A percentile compares a stretch with the other conserved stretches of the same genome.
phyloP scores from a whole-genome alignment of 306 rosid species.

The Vicia sativa region DNA sequence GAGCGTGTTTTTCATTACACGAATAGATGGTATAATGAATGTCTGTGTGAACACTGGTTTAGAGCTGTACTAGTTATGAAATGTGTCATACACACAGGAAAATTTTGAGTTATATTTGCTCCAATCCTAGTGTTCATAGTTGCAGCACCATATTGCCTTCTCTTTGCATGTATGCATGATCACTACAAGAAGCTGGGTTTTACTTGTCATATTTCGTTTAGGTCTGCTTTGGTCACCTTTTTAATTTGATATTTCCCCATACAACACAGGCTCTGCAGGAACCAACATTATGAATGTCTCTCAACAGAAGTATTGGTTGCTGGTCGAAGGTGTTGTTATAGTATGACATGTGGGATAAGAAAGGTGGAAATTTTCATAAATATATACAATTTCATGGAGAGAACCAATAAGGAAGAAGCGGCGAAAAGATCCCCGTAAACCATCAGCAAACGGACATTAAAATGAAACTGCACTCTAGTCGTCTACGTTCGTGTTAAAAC shows the following conservation, averaged over 20 bases:
- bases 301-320: constrained; percentile 78
- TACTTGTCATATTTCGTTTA: not conserved
- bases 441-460: not conserved
- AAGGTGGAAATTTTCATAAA: constrained; percentile 61
- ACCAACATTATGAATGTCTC: constrained; percentile 87
- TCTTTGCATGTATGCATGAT: constrained; percentile 85
- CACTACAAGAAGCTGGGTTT: constrained; percentile 26
- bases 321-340: constrained; percentile 62
- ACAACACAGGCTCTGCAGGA: constrained; percentile 78
- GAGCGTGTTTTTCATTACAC: not conserved
- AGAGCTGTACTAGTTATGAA: not conserved
- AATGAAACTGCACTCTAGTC: not conserved
- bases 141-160: constrained; percentile 81
- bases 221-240: constrained; percentile 2
- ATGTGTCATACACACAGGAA: constrained; percentile 51
- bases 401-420: not conserved
- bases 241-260: constrained; percentile 15
- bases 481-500: not conserved
- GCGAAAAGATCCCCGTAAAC: not conserved
- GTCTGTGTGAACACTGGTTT: not conserved
- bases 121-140: constrained; percentile 85
- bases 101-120: constrained; percentile 88
- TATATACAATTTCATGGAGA: not conserved
- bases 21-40: not conserved
- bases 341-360: constrained; percentile 60